Conservation (phyloP, 768 basidiomycete species). For the Tulasnella sp. region DNA sequence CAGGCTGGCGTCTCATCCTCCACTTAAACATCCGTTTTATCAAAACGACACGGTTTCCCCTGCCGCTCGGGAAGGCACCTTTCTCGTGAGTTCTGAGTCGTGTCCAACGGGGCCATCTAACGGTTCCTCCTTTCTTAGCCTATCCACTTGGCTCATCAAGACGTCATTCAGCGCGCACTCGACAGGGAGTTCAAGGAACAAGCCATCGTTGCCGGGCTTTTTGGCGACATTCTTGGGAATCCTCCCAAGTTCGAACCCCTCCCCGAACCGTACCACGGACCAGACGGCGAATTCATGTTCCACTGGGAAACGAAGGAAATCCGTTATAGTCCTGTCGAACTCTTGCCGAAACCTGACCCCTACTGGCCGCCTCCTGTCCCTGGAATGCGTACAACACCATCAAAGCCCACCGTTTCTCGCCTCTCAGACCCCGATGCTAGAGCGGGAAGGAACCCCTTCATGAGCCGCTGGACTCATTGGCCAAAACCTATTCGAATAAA, state of each 20-base stretch:
- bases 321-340: not conserved
- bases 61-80: conserved; percentile 3
- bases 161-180: conserved; percentile 6
- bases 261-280: not conserved
- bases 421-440: not conserved
- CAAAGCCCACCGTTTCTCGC: not conserved
- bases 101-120: not conserved
- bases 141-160: not conserved
- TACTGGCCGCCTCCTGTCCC: not conserved
- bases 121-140: not conserved
- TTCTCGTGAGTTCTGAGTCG: not conserved
- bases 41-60: not conserved
- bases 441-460: not conserved
- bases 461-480: not conserved
- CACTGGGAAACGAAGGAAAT: not conserved
- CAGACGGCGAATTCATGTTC: not conserved
- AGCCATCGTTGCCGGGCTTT: not conserved
- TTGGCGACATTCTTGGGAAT: conserved; percentile 4
- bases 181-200: conserved; percentile 14
- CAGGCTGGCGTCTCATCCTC: not conserved
- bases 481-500: not conserved
- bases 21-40: not conserved
- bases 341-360: not conserved
- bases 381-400: not conserved
- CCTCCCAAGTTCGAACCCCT: not conserved